Base-by-base conservation (phyloP, 768 basidiomycete species). In the Tricholoma saponaceum region DNA sequence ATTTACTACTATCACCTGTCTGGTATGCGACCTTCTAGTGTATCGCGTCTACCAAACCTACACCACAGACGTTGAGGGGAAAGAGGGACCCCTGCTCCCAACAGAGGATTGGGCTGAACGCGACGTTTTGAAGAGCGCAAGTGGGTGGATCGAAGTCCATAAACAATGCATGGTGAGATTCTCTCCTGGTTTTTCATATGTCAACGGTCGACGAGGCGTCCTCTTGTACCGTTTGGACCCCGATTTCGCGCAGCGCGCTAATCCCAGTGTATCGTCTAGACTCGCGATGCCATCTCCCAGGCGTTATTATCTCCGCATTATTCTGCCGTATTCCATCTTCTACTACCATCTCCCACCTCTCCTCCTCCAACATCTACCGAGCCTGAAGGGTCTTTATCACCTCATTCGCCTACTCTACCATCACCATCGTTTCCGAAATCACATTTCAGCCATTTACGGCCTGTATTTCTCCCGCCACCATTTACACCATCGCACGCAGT, bases 81-180 rank as follows among this genome's bases (percentile, higher is more conserved):
- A 79, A 51, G 86, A 86, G 54, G 84, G 86, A 7, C 82, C 84
- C 3, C 70, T 90, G 14, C 72, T 90, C 51, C 88, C 90, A 14
- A 83, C 83, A 1, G 83, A 86, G 53, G 87, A 89, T 46, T 91
- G 88, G 87, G 84, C 83, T 5, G 90, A 92, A 72, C 79, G 82
- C 51, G 87, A 89, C 65, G 73, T 83, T 52, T 75, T 92, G 70
- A 83, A 83, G 70, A 87, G 85, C 62, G 70, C 76, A 32, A 82
- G 67, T 54, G 90, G 90, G 10, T 90, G 87, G 88, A 79, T 92
- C 59, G 85, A 91, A 63, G 80, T 91, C 18, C 77, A 85, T 64
- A 79, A 77, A 54, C 75, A 77, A 52, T 86, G 84, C 65, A 66
- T 89, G 71, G 90, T 92, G 72, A 79, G 44, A 5, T 25, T 13